These are phyloP conservation scores for Rhizopogon vinicolor DNA, from an alignment of 768 basidiomycete genomes.

Conservation along the genomic window DNA sequence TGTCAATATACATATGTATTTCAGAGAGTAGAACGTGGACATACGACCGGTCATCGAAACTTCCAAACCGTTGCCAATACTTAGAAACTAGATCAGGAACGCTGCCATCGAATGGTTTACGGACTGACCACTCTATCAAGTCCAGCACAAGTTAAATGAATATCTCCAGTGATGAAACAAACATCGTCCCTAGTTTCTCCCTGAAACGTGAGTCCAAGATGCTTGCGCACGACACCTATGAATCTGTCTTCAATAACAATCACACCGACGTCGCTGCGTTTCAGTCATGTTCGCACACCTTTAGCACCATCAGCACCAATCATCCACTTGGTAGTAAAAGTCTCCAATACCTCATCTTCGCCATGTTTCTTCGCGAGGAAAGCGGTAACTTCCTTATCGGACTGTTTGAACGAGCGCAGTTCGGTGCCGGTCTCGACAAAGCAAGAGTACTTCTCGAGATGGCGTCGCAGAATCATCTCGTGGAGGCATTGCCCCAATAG, in stretches of 20 bases:
- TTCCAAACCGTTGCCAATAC: constrained; percentile 48
- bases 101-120: background rate
- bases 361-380: background rate
- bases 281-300: constrained; percentile 4
- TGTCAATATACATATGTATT: background rate
- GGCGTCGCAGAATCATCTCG: constrained; percentile 14
- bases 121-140: constrained; percentile 31
- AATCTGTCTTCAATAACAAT: background rate
- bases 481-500: constrained; percentile 10
- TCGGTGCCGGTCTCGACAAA: constrained; percentile 32
- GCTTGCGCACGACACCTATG: constrained; percentile 4
- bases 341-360: constrained; percentile 4
- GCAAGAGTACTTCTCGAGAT: constrained; percentile 7
- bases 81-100: constrained; percentile 6
- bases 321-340: background rate
- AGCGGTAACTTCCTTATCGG: constrained; percentile 24
- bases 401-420: constrained; percentile 29
- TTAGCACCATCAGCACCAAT: constrained; percentile 7
- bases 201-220: constrained; percentile 7
- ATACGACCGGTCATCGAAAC: constrained; percentile 5
- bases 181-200: constrained; percentile 26
- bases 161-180: constrained; percentile 25
- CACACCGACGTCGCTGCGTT: background rate
- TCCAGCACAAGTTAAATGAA: constrained; percentile 31
- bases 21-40: background rate